phyloP scores from a whole-genome alignment of 345 rosid genomes.

The Populus ilicifolia region DNA sequence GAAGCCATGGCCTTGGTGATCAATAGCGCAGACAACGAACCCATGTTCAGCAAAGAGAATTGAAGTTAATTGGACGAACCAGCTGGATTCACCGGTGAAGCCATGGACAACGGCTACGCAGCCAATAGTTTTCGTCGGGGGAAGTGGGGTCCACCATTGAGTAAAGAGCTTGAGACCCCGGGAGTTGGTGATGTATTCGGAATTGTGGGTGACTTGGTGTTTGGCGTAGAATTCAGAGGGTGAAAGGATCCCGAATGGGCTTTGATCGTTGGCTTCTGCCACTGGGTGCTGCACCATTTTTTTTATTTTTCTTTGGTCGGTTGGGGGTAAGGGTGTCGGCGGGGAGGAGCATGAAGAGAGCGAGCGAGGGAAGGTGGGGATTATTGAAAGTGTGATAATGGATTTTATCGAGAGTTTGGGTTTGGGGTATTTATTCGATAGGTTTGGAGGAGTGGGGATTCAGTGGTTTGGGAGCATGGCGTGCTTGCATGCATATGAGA shows the following conservation, averaged over 20 bases:
- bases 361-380: background rate
- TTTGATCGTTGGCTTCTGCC: constrained; percentile 56
- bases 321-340: background rate
- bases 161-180: constrained; percentile 76
- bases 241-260: constrained; percentile 63
- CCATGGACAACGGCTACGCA: constrained; percentile 85
- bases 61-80: constrained; percentile 70
- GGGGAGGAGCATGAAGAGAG: background rate
- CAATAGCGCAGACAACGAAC: constrained; percentile 75
- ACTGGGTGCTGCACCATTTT: constrained; percentile 59
- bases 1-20: constrained; percentile 97
- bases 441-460: background rate
- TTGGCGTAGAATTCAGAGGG: constrained; percentile 69
- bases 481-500: background rate
- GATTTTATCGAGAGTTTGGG: background rate
- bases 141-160: constrained; percentile 79
- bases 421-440: background rate
- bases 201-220: constrained; percentile 66
- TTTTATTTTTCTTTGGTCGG: background rate
- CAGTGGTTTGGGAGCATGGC: background rate
- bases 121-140: constrained; percentile 45
- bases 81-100: constrained; percentile 84
- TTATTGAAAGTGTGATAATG: background rate
- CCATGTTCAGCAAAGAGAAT: constrained; percentile 76
- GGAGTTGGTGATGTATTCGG: constrained; percentile 65